Percentiles rank a stretch among this genome's conserved stretches.
These are phyloP conservation scores for Epipyxis sp. DNA, from an alignment of 108 stramenopile species.

Conservation along the genomic window DNA sequence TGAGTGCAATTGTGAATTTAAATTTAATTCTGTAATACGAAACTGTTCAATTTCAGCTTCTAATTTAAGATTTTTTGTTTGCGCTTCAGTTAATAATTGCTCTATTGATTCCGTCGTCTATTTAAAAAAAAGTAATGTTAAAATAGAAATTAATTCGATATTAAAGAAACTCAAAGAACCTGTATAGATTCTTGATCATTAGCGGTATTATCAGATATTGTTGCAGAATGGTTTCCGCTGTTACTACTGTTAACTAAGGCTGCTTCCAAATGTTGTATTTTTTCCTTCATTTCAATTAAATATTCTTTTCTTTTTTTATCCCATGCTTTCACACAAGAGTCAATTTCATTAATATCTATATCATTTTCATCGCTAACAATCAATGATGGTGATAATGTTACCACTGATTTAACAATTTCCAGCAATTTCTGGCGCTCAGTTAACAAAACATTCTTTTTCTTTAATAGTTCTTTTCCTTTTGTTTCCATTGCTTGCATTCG, in stretches of 20 bases:
- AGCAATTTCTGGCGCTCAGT: background rate
- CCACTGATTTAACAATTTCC: background rate
- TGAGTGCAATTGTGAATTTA: background rate
- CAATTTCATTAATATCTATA: conserved; percentile 16
- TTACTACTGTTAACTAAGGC: too few species aligned
- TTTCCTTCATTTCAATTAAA: background rate
- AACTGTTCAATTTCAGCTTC: background rate
- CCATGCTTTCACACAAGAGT: background rate
- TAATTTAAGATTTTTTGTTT: background rate
- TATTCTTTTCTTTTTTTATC: background rate
- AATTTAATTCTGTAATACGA: background rate
- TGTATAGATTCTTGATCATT: too few species aligned
- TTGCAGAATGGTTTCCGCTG: too few species aligned
- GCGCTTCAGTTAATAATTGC: too few species aligned
- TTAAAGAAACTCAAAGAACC: too few species aligned
- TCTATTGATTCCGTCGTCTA: too few species aligned
- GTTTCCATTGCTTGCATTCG: conserved; percentile 35
- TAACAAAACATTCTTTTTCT: conserved; percentile 6
- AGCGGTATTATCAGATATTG: too few species aligned
- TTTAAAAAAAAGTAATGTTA: too few species aligned
- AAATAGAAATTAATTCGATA: too few species aligned
- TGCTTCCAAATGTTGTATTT: background rate
- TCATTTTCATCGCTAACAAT: background rate
- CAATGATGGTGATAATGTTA: background rate
- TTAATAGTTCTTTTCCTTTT: conserved; percentile 30